phyloP scores from a whole-genome alignment of 306 rosid species.

The Mimosa pudica region DNA sequence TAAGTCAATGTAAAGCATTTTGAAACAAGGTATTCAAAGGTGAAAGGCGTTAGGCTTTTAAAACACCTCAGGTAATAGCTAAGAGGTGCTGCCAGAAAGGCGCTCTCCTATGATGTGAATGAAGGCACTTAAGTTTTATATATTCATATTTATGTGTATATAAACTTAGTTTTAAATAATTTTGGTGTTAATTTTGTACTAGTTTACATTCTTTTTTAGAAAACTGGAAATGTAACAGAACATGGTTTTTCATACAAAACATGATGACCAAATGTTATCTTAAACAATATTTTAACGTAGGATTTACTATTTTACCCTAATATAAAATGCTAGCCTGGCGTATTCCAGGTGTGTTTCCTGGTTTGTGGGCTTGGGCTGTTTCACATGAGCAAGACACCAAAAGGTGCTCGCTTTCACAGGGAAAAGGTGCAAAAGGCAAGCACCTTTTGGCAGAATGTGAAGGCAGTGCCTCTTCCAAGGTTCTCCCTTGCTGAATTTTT shows the following conservation, averaged over 20 bases:
- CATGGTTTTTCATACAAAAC: not conserved
- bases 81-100: not conserved
- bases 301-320: not conserved
- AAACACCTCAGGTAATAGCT: not conserved
- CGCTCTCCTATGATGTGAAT: not conserved
- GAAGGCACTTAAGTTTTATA: not conserved
- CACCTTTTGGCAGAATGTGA: not conserved
- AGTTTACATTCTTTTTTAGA: not conserved
- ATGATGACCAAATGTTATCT: not conserved
- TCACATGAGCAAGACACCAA: not conserved
- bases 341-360: not conserved
- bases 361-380: not conserved
- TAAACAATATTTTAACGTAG: not conserved
- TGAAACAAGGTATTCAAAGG: not conserved
- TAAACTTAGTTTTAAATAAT: not conserved
- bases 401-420: not conserved
- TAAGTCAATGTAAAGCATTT: not conserved
- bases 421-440: not conserved
- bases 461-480: constrained; percentile 1
- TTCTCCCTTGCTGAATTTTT: not conserved
- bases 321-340: not conserved
- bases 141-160: not conserved
- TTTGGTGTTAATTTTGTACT: not conserved
- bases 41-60: not conserved
- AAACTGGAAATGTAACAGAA: not conserved